These are phyloP conservation scores for Athelia sp. DNA, from an alignment of 1,284 basidiomycete genomes.

Conservation along the genomic window DNA sequence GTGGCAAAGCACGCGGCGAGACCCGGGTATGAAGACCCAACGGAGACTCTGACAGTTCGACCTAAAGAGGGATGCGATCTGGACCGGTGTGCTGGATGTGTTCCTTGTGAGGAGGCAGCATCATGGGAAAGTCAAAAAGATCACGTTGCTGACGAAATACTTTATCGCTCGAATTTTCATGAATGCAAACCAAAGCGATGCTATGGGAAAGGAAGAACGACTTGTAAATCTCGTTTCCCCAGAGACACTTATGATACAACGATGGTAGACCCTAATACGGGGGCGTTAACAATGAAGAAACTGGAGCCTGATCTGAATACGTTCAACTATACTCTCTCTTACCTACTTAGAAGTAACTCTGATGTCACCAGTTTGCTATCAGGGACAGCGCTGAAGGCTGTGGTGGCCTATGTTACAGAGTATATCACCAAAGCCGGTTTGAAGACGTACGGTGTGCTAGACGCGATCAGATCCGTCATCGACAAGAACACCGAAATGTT, in stretches of 20 bases:
- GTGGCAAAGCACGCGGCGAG: background rate
- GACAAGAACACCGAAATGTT: constrained; percentile 16
- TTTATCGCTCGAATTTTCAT: too few relatives aligned
- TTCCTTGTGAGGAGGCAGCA: too few relatives aligned
- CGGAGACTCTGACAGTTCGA: background rate
- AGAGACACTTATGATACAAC: constrained; percentile 11
- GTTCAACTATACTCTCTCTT: constrained; percentile 22
- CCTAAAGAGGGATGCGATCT: too few relatives aligned
- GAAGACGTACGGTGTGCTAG: constrained; percentile 32
- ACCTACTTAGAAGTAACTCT: constrained; percentile 28
- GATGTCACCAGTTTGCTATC: constrained; percentile 30
- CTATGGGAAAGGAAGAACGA: constrained; percentile 13
- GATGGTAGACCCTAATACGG: constrained; percentile 18
- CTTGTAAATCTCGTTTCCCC: constrained; percentile 23
- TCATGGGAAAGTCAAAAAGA: too few relatives aligned
- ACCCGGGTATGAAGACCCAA: background rate
- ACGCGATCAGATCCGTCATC: constrained; percentile 22
- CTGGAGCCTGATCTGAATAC: constrained; percentile 29
- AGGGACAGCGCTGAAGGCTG: constrained; percentile 30
- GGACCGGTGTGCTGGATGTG: too few relatives aligned
- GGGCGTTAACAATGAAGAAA: constrained; percentile 26
- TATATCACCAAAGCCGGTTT: constrained; percentile 32
- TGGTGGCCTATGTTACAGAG: constrained; percentile 32
- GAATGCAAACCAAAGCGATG: too few relatives aligned
- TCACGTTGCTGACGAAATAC: too few relatives aligned